Percentiles rank a stretch among this genome's conserved stretches.
Conservation (phyloP, 192 early-diverging fungal genomes). For the Chytriomyces sp. region DNA sequence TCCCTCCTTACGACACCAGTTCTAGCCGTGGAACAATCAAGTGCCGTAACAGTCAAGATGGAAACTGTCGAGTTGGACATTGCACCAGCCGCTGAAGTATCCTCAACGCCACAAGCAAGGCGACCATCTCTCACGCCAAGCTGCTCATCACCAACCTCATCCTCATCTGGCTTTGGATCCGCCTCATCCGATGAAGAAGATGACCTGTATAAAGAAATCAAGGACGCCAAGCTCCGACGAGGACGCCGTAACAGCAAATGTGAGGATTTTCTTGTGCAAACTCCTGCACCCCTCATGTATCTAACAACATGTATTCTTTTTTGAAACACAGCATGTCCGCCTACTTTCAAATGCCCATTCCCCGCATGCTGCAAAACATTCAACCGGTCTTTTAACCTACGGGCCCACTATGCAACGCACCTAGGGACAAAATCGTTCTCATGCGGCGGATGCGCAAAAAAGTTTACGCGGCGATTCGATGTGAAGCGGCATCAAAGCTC, state of each 20-base stretch:
- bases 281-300: neutral
- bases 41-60: neutral
- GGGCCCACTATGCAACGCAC: slow-evolving; percentile 18
- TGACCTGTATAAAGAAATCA: neutral
- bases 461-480: slow-evolving; percentile 23
- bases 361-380: slow-evolving; percentile 8
- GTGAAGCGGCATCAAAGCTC: slow-evolving; percentile 21
- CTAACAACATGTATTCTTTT: neutral
- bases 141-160: neutral
- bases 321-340: neutral
- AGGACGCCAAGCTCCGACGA: neutral
- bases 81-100: neutral
- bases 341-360: slow-evolving; percentile 13
- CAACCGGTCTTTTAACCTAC: slow-evolving; percentile 22
- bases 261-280: neutral
- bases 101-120: neutral
- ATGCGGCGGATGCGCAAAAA: slow-evolving; percentile 14
- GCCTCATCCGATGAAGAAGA: neutral
- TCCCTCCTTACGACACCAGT: neutral
- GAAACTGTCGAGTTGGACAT: neutral
- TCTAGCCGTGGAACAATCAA: neutral
- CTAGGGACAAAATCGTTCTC: slow-evolving; percentile 8
- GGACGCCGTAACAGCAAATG: neutral
- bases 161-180: neutral
- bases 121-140: neutral